These are phyloP conservation scores for Colletotrichum eremochloae DNA, from an alignment of 2,329 filamentous ascomycete genomes.

Conservation along the genomic window DNA sequence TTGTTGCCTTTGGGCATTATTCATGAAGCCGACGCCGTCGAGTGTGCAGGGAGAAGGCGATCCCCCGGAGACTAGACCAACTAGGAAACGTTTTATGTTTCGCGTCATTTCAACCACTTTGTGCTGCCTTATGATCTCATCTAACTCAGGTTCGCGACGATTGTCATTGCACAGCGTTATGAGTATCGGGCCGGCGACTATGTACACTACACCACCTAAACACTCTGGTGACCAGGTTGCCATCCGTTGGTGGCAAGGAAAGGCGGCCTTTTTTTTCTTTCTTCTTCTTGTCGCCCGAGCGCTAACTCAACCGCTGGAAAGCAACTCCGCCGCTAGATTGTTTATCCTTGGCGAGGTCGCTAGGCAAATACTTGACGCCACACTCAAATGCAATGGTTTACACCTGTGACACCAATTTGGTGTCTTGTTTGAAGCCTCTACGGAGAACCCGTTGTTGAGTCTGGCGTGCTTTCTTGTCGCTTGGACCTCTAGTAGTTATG, in stretches of 20 bases:
- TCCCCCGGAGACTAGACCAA: background rate
- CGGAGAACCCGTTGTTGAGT: background rate
- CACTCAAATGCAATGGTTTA: background rate
- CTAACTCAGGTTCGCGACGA: background rate
- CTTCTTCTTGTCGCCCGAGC: no score
- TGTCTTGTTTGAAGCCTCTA: background rate
- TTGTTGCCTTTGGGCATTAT: background rate
- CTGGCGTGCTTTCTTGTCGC: background rate
- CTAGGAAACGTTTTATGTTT: background rate
- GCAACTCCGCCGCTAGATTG: background rate
- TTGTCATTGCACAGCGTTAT: background rate
- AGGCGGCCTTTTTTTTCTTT: no score
- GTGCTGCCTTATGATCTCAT: background rate
- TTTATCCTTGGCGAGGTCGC: background rate
- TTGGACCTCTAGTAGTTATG: no score
- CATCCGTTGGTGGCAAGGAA: no score
- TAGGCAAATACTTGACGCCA: background rate
- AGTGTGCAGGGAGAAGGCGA: background rate
- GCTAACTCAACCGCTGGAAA: no score
- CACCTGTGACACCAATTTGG: conserved; percentile 3
- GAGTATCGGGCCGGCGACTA: background rate
- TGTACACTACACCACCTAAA: no score
- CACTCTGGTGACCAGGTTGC: no score
- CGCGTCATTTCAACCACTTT: background rate
- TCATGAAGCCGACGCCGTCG: conserved; percentile 7